Conservation (phyloP, 352 stramenopile species). For the Phytopythium litorale region DNA sequence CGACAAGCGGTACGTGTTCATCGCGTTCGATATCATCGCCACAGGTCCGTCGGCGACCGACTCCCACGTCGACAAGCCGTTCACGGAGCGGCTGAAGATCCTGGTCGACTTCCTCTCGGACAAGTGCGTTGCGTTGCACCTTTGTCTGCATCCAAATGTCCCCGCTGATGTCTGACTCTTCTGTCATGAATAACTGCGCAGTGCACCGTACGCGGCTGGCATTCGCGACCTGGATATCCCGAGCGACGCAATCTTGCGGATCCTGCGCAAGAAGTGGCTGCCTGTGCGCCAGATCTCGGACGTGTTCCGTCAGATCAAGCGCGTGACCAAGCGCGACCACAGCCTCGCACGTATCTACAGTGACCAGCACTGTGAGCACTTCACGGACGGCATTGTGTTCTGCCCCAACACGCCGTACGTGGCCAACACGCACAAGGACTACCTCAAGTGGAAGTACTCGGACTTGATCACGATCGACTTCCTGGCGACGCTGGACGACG, state of each 20-base stretch:
- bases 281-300: conserved; percentile 77
- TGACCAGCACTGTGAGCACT: conserved; percentile 83
- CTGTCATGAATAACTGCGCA: conserved; percentile 13
- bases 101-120: conserved; percentile 84
- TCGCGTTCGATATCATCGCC: conserved; percentile 90
- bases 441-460: conserved; percentile 92
- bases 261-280: conserved; percentile 85
- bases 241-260: conserved; percentile 59
- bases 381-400: conserved; percentile 89
- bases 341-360: conserved; percentile 76
- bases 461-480: conserved; percentile 91
- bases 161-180: conserved; percentile 1
- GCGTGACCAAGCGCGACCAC: conserved; percentile 71
- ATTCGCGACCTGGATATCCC: conserved; percentile 67
- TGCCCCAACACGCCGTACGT: conserved; percentile 85
- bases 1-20: conserved; percentile 84
- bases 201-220: conserved; percentile 59
- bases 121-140: conserved; percentile 38
- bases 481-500: conserved; percentile 49
- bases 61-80: conserved; percentile 81
- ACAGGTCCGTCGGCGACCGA: conserved; percentile 60
- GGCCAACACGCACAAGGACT: conserved; percentile 82
- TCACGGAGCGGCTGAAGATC: conserved; percentile 71
- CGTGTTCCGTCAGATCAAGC: conserved; percentile 80
- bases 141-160: neutral